Conservation (phyloP, 139 green algal genomes). For the Closterium sp. region DNA sequence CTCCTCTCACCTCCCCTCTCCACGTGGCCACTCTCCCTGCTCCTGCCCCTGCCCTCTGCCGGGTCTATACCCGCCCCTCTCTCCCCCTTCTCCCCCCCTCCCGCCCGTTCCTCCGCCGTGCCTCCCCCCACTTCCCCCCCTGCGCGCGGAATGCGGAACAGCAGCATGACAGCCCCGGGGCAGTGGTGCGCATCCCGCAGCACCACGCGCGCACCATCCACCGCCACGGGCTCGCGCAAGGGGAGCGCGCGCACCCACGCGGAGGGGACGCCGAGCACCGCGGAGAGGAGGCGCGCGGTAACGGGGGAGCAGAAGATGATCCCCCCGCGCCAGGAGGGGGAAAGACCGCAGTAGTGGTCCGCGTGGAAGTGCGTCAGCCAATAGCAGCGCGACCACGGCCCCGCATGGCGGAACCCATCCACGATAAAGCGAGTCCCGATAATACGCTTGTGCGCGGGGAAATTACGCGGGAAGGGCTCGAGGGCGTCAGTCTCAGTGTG, state of each 20-base stretch:
- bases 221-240: background rate
- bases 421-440: conserved; percentile 47
- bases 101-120: background rate
- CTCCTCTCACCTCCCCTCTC: too few relatives aligned
- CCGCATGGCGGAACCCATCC: conserved; percentile 45
- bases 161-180: conserved; percentile 49
- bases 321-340: conserved; percentile 39
- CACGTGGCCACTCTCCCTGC: background rate
- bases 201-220: conserved; percentile 49
- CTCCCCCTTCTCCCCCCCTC: background rate
- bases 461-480: conserved; percentile 18
- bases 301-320: conserved; percentile 52
- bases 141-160: conserved; percentile 39
- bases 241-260: conserved; percentile 31
- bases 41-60: background rate
- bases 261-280: conserved; percentile 24
- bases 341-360: conserved; percentile 54
- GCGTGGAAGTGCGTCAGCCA: conserved; percentile 55
- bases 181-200: conserved; percentile 57
- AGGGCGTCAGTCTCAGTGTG: background rate
- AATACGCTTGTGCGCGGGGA: conserved; percentile 42
- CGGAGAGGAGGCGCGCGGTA: conserved; percentile 38
- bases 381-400: conserved; percentile 41
- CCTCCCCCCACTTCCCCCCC: background rate
- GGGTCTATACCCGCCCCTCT: background rate